Evolutionary conservation across 2,329 filamentous ascomycete species (phyloP).

Genomic region (Neurospora crassa): DNA sequence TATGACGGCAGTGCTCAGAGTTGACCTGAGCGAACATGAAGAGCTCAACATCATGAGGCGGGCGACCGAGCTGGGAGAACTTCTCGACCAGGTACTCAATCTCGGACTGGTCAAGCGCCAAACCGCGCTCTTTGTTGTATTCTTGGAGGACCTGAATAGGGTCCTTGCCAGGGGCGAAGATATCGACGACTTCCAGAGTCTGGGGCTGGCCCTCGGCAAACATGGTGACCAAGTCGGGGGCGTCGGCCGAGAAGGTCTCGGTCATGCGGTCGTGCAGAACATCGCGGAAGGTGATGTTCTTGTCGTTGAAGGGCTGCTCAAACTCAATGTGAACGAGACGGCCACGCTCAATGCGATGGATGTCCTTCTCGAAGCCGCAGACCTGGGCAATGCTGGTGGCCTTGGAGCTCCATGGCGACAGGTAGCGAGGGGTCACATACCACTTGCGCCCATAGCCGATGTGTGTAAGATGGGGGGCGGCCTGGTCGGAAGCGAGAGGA

Average conservation of each 20-base stretch:
- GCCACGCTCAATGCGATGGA: constrained; percentile 78
- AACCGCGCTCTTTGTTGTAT: constrained; percentile 74
- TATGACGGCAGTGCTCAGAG: constrained; percentile 79
- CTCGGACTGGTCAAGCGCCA: constrained; percentile 77
- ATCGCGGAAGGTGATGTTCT: constrained; percentile 52
- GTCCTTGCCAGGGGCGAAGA: constrained; percentile 54
- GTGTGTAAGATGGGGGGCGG: constrained; percentile 19
- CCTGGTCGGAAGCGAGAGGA: constrained; percentile 26
- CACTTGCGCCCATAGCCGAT: constrained; percentile 38
- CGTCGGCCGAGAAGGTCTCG: constrained; percentile 59
- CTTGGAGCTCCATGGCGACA: constrained; percentile 96
- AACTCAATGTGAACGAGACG: constrained; percentile 63
- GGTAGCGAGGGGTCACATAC: constrained; percentile 72
- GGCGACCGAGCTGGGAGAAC: constrained; percentile 56
- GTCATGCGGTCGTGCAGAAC: constrained; percentile 92
- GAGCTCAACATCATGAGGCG: constrained; percentile 82
- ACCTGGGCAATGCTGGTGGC: constrained; percentile 90
- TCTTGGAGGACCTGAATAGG: constrained; percentile 66
- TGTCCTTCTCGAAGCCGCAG: constrained; percentile 63
- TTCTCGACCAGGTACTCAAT: constrained; percentile 90
- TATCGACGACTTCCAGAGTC: constrained; percentile 65
- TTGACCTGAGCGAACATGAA: constrained; percentile 99
- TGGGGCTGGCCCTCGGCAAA: constrained; percentile 59
- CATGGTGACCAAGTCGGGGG: constrained; percentile 64
- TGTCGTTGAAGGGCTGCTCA: constrained; percentile 37